phyloP scores from a whole-genome alignment of 2,329 filamentous ascomycete species.

The Epichloe sylvatica region DNA sequence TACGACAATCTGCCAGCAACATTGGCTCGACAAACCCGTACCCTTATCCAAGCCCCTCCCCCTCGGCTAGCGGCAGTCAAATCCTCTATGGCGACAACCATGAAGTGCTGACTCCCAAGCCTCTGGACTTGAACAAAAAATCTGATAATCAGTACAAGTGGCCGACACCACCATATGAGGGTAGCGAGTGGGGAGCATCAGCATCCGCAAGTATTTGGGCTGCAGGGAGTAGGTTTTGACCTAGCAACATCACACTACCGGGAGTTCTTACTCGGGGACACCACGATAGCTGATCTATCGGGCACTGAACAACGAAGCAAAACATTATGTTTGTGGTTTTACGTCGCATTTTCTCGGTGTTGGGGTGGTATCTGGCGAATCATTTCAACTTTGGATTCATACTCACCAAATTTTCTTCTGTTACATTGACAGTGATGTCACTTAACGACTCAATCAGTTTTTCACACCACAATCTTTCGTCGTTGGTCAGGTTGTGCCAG shows the following conservation, averaged over 20 bases:
- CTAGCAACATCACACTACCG: not conserved
- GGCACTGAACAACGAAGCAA: not conserved
- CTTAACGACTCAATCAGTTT: not conserved
- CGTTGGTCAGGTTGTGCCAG: not conserved
- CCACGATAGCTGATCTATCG: conserved; percentile 11
- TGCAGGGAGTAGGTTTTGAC: conserved; percentile 48
- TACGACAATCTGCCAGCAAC: conserved; percentile 53
- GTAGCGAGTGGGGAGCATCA: conserved; percentile 78
- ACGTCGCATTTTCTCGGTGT: conserved; percentile 5
- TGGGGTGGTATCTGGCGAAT: not conserved
- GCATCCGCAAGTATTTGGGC: conserved; percentile 72
- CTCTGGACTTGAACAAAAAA: conserved; percentile 53
- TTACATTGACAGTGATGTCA: not conserved
- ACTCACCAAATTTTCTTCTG: conserved; percentile 8
- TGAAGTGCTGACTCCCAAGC: conserved; percentile 51
- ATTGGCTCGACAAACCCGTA: conserved; percentile 35
- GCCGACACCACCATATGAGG: conserved; percentile 91
- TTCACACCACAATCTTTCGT: not conserved
- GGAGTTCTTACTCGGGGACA: conserved; percentile 2
- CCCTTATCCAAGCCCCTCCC: conserved; percentile 52
- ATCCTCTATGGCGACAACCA: conserved; percentile 57
- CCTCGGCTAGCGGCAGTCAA: conserved; percentile 72
- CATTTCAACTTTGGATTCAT: conserved; percentile 9
- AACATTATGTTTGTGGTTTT: conserved; percentile 9
- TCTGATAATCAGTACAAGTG: conserved; percentile 51